Evolutionary conservation across 2,329 filamentous ascomycete species (phyloP).

Genomic region (Ceratocystis diversiconidia): DNA sequence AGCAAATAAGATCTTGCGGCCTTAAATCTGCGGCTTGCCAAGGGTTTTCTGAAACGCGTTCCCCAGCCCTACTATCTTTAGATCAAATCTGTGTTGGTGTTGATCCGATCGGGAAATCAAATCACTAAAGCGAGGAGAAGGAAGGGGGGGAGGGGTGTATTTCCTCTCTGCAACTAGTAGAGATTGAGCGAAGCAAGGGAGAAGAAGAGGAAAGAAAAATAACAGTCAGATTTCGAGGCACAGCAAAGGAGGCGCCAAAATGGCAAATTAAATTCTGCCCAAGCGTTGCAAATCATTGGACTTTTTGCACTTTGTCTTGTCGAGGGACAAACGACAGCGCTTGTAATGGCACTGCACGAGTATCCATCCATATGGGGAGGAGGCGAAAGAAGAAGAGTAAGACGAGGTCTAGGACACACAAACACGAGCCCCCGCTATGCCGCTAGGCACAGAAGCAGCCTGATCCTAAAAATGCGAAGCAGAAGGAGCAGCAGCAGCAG

Average conservation of each 20-base stretch:
- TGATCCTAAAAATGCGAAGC: no score
- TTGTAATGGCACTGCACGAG: no score
- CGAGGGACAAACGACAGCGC: not conserved
- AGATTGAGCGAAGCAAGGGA: not conserved
- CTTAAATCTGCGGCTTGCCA: not conserved
- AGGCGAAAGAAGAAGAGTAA: no score
- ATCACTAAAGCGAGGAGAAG: not conserved
- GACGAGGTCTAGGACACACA: no score
- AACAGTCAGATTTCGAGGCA: not conserved
- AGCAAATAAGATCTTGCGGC: slow-evolving; percentile 1
- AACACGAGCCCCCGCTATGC: no score
- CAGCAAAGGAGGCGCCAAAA: slow-evolving; percentile 2
- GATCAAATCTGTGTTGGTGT: not conserved
- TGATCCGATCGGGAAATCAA: slow-evolving; percentile 7
- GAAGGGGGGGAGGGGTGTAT: not conserved
- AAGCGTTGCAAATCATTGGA: slow-evolving; percentile 4
- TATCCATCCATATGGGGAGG: no score
- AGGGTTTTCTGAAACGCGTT: slow-evolving; percentile 1
- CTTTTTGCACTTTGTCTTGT: not conserved
- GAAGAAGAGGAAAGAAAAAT: not conserved
- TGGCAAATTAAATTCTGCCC: not conserved
- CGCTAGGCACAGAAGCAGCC: no score
- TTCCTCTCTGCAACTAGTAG: not conserved
- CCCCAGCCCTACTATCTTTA: slow-evolving; percentile 5
- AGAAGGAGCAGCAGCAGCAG: no score